Evolutionary conservation across 129 eudicot species (phyloP), one percentile per base, ranked within the genome.

Genomic region (Pittosporum tobira): DNA sequence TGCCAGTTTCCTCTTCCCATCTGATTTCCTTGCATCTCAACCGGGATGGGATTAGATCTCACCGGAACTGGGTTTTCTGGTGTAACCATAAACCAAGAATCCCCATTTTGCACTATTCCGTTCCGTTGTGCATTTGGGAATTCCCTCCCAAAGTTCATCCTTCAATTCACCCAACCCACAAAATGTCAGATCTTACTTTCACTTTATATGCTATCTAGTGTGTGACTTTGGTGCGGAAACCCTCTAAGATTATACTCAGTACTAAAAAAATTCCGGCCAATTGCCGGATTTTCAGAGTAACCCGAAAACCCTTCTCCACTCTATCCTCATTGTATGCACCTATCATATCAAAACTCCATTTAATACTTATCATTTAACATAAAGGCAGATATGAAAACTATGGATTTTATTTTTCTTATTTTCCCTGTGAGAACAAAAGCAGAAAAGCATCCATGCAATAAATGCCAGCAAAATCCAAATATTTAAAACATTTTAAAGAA

Each of bases 61-160:
- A 30, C 67, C 24, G 63, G n/a, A 70, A 70, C 34, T 6, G 70
- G 75, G 56, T 68, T 76, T 16, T 60, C 66, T 21, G 87, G 81
- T 14, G 81, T 71, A 22, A 37, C n/a, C 2, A 81, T 67, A 26
- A 77, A 42, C 87, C 82, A 77, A 48, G 75, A 46, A 66, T 54
- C 64, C 60, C 71, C 65, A 52, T 57, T 71, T 38, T 63, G 67
- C 29, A 44, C 59, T 48, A 47, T 23, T 26, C 57, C 71, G n/a
- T 80, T 68, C n/a, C 38, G 64, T n/a, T 29, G 65, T 23, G 75
- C 69, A 45, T 51, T 26, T 47, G 43, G 57, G 63, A 62, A 61
- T 46, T 50, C 79, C 66, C 57, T 79, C 74, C 84, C 81, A 68
- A 54, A 66, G 36, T 62, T 77, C 94, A 80, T 83, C 25, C 48